Conservation (phyloP, 139 green algal species). For the Coelastrella sp. region DNA sequence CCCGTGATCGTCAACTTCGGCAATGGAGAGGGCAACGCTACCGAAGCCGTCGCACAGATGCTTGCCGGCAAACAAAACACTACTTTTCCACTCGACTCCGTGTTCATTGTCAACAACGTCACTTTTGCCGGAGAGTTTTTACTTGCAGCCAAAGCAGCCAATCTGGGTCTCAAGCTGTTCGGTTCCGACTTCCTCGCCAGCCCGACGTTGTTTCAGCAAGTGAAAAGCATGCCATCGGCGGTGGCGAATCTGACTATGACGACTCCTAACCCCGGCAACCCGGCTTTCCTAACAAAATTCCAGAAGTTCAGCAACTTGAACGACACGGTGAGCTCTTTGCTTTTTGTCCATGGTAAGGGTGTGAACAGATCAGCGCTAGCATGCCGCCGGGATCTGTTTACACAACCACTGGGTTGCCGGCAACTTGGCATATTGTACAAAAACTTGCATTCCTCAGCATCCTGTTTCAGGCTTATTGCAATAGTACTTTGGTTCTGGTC, state of each 20-base stretch:
- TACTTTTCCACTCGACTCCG: neutral
- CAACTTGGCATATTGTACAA: too few species aligned
- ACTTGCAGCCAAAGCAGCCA: neutral
- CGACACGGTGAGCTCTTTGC: too few species aligned
- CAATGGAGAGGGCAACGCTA: neutral
- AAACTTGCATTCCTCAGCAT: too few species aligned
- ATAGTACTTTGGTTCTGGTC: too few species aligned
- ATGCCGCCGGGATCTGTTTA: too few species aligned
- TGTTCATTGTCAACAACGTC: conserved; percentile 35
- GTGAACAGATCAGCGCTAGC: too few species aligned
- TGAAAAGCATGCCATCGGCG: neutral
- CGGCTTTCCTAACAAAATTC: neutral
- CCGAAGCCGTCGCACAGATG: neutral
- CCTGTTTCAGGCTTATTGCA: too few species aligned
- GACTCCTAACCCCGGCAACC: neutral
- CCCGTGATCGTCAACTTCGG: conserved; percentile 12
- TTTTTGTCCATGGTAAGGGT: too few species aligned
- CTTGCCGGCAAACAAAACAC: neutral
- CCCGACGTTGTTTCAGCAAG: neutral
- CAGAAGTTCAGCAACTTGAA: conserved; percentile 1
- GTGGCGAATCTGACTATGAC: neutral
- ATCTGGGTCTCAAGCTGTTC: conserved; percentile 1
- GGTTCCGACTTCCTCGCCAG: neutral
- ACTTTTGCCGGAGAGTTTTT: conserved; percentile 38
- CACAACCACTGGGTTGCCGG: too few species aligned